A percentile compares a stretch with the other conserved stretches of the same genome.
These are phyloP conservation scores for Ascomycota sp. DNA, from an alignment of 2,329 filamentous ascomycete genomes.

Conservation along the genomic window DNA sequence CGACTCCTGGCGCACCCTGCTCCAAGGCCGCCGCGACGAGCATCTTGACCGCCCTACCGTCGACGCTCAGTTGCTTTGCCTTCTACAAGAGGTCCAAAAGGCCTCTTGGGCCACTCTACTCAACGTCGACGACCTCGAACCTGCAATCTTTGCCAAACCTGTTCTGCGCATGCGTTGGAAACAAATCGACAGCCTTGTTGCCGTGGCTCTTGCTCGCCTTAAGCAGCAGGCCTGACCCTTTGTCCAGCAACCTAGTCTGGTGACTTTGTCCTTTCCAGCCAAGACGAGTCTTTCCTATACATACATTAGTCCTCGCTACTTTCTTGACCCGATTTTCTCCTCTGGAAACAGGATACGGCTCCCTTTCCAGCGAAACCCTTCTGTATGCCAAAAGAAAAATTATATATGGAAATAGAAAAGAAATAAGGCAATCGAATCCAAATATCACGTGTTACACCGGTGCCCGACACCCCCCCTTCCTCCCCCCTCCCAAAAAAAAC, in stretches of 20 bases:
- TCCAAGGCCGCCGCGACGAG: slow-evolving; percentile 25
- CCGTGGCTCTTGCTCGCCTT: slow-evolving; percentile 2
- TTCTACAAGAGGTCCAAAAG: slow-evolving; percentile 17
- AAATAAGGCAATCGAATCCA: neutral
- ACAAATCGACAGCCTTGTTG: slow-evolving; percentile 8
- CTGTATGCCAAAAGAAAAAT: neutral
- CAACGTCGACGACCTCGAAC: slow-evolving; percentile 12
- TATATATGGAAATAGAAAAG: neutral
- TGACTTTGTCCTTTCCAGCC: no score
- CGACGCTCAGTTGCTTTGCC: slow-evolving; percentile 12
- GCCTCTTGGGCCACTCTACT: slow-evolving; percentile 11
- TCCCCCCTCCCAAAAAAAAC: neutral
- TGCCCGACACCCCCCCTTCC: neutral
- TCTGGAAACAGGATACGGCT: no score
- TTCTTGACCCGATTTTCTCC: no score
- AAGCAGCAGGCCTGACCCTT: no score
- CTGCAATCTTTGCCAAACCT: slow-evolving; percentile 2
- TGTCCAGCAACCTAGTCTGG: no score
- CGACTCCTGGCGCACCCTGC: slow-evolving; percentile 20
- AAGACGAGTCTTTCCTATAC: no score
- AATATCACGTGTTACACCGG: no score
- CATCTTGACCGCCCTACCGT: slow-evolving; percentile 21
- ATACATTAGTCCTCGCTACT: no score
- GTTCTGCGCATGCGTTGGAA: slow-evolving; percentile 6
- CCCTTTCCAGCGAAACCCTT: neutral